Percentiles rank a stretch among this genome's conserved stretches.
These are phyloP conservation scores for Cystofilobasidium capitatum DNA, from an alignment of 768 basidiomycete genomes.

Conservation along the genomic window DNA sequence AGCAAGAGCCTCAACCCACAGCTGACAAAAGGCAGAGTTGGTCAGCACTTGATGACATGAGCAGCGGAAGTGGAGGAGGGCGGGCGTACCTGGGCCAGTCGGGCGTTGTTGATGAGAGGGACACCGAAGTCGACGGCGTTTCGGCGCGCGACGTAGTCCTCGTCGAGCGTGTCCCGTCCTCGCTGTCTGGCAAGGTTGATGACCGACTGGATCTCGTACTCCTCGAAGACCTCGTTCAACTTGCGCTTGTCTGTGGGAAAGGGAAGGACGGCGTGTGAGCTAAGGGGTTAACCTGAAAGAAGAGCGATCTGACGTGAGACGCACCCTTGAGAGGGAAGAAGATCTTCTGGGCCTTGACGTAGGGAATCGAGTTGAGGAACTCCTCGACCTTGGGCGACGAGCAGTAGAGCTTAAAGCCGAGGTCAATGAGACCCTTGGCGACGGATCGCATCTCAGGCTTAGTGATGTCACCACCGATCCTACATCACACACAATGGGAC, in stretches of 20 bases:
- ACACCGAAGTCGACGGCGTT: slow-evolving; percentile 95
- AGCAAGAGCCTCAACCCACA: slow-evolving; percentile 75
- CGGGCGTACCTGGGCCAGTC: slow-evolving; percentile 72
- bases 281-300: too few species aligned
- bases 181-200: slow-evolving; percentile 81
- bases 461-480: slow-evolving; percentile 79
- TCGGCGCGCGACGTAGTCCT: slow-evolving; percentile 93
- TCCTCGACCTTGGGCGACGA: slow-evolving; percentile 48
- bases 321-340: slow-evolving; percentile 90
- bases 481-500: too few species aligned
- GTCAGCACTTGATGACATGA: too few species aligned
- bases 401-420: slow-evolving; percentile 94
- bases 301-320: too few species aligned
- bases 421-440: slow-evolving; percentile 65
- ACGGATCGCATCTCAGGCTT: slow-evolving; percentile 78
- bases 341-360: slow-evolving; percentile 56
- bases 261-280: neutral
- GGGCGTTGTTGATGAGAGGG: slow-evolving; percentile 80
- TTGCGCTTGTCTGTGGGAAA: slow-evolving; percentile 66
- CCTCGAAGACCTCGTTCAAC: slow-evolving; percentile 67
- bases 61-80: too few species aligned
- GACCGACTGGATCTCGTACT: slow-evolving; percentile 87
- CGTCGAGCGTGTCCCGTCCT: slow-evolving; percentile 66
- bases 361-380: slow-evolving; percentile 33
- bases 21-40: neutral